Percentiles rank a stretch among this genome's conserved stretches.
phyloP scores from a whole-genome alignment of 495 filamentous ascomycete species.

The Penicillium subrubescens region DNA sequence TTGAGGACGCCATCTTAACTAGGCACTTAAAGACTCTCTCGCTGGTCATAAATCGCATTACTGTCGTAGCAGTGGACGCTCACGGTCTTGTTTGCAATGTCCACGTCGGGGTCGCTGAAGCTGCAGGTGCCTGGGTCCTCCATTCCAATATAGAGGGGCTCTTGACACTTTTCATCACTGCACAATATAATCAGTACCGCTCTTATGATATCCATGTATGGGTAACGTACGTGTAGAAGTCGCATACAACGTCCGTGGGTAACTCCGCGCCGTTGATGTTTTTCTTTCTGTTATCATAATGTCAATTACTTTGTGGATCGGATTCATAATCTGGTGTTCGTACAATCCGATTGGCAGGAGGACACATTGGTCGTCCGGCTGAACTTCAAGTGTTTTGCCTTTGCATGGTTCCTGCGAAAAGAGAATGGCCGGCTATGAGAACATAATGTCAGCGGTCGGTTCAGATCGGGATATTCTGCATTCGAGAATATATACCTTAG shows the following conservation, averaged over 20 bases:
- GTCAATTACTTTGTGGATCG: not conserved
- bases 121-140: not conserved
- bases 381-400: not conserved
- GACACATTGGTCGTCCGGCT: not conserved
- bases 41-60: not conserved
- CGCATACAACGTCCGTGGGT: not conserved
- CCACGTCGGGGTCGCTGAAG: not conserved
- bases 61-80: not conserved
- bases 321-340: not conserved
- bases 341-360: not conserved
- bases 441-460: not conserved
- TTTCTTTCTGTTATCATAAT: not conserved
- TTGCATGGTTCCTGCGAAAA: not conserved
- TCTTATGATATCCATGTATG: not conserved
- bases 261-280: not conserved
- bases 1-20: too few species aligned
- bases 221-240: not conserved
- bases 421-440: not conserved
- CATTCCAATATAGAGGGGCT: not conserved
- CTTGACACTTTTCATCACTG: not conserved
- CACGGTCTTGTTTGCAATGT: not conserved
- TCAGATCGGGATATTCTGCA: not conserved
- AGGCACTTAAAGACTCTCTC: not conserved
- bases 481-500: not conserved
- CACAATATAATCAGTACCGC: not conserved